Conservation (phyloP, 2,329 filamentous ascomycete genomes). For the Alternaria longipes region DNA sequence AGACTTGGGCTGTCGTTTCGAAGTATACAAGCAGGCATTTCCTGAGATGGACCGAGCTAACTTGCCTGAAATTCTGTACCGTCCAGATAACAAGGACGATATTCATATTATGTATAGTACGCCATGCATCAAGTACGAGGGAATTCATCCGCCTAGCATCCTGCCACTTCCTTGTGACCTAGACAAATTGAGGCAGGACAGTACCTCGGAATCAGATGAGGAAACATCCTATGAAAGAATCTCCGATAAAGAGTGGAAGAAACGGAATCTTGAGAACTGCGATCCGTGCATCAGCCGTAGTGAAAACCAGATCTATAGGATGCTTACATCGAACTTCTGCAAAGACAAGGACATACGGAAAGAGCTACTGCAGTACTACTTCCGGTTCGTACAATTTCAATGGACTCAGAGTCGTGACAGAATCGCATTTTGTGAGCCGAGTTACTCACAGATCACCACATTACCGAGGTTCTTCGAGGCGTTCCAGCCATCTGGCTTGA, state of each 20-base stretch:
- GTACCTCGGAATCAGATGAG: neutral
- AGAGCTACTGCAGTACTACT: neutral
- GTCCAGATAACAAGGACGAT: neutral
- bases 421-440: neutral
- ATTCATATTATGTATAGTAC: neutral
- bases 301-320: neutral
- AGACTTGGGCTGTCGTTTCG: neutral
- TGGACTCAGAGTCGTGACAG: neutral
- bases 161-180: neutral
- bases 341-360: neutral
- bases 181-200: neutral
- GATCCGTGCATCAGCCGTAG: neutral
- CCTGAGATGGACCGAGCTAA: neutral
- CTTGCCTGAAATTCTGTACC: neutral
- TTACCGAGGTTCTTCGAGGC: neutral
- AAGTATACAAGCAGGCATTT: constrained; percentile 2
- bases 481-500: neutral
- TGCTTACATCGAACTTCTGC: neutral
- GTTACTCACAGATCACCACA: no score
- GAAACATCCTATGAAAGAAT: no score
- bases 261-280: neutral
- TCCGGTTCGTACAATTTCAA: neutral
- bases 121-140: neutral
- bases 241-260: neutral
- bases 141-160: neutral